Base-by-base conservation (phyloP, 139 green algal genomes). In the Volvox reticuliferus region DNA sequence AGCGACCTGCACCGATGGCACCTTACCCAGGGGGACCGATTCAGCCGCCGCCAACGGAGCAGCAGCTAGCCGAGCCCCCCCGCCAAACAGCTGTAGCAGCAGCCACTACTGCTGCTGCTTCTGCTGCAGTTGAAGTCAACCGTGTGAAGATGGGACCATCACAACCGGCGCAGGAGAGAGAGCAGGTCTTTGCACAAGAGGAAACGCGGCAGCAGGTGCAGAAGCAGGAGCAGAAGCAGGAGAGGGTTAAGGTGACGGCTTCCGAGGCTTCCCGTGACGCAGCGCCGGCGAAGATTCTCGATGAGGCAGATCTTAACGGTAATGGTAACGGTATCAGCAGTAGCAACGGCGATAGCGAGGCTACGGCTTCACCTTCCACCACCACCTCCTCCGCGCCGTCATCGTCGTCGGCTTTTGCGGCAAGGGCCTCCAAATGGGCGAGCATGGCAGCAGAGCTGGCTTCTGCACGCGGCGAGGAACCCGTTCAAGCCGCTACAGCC, bases 401-500 rank as follows among this genome's bases (percentile, higher is more conserved):
- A 14, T 19, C 50, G 22, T 71, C 79, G 50, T 73, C 50, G 20
- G 68, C 79, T n/a, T 26, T 24, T 26, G 24, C 79, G 50, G 22
- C 50, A 1, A 78, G 62, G 83, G 22, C 67, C 33, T 67, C 67
- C 3, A 20, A 35, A 24, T 88, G 83, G 83, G 67, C 67, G 6
- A 80, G 36, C 26, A 88, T 88, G 83, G 83, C 83, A 0, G 83
- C 35, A 6, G 81, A 87, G 61, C 67, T 87, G 61, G 36, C 78
- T 32, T 22, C 14, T 9, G 17, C 36, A 33, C 78, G 79, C 55
- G 2, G 50, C 26, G 12, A 5, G 78, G 12, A 84, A 28, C 78
- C 36, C 44, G 44, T 55, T 55, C 44, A 55, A 9, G 36, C 78
- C 36, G 76, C 18, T 62, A 9, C 76, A 82, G 76, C 75, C 44